Evolutionary conservation across 441 rosid genomes (phyloP).

Genomic region (Corymbia citriodora): DNA sequence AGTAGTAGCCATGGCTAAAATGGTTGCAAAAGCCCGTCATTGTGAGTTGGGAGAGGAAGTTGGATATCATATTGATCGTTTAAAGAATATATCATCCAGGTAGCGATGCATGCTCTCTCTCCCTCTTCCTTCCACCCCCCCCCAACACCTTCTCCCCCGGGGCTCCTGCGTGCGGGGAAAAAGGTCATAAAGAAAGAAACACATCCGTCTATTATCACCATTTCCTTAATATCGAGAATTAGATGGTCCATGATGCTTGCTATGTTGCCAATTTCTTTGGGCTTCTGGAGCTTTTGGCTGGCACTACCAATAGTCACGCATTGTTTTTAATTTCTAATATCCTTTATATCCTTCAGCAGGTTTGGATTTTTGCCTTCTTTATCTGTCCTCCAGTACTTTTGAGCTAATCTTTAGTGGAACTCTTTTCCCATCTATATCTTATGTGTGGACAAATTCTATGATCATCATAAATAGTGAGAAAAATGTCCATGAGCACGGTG

Average conservation of each 20-base stretch:
- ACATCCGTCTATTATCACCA: not conserved
- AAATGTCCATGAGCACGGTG: not conserved
- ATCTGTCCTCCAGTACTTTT: not conserved
- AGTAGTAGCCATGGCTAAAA: slow-evolving; percentile 90
- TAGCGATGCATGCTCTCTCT: slow-evolving; percentile 3
- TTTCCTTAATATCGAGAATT: not conserved
- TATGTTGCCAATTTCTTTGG: not conserved
- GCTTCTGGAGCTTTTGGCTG: not conserved
- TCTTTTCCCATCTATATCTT: not conserved
- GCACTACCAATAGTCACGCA: not conserved
- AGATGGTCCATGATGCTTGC: not conserved
- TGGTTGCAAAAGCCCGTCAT: slow-evolving; percentile 83
- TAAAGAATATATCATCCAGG: slow-evolving; percentile 59
- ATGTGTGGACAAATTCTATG: not conserved
- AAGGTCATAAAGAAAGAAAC: not conserved
- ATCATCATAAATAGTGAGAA: not conserved
- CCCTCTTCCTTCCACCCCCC: rapidly evolving
- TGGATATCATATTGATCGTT: slow-evolving; percentile 90
- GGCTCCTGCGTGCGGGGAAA: not conserved
- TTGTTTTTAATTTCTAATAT: not conserved
- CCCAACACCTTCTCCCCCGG: too few relatives aligned
- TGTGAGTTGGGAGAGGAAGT: slow-evolving; percentile 79
- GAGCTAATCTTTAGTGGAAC: not conserved
- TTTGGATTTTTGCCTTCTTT: not conserved
- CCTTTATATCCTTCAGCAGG: not conserved